Evolutionary conservation across 768 basidiomycete genomes (phyloP).

Genomic region (Albatrellus ellisii): DNA sequence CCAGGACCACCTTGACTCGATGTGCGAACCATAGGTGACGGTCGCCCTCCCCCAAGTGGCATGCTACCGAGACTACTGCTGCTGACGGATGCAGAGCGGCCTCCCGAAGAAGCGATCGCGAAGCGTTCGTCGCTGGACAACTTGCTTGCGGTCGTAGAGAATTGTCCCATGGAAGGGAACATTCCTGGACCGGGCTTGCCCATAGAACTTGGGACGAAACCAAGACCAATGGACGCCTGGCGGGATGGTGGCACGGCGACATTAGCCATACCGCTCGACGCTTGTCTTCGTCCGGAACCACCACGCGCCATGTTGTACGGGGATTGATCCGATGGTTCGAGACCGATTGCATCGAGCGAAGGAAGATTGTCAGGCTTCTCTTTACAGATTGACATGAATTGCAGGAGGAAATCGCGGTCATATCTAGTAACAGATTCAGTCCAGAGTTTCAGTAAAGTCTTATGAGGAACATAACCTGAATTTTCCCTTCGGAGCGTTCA

Average conservation of each 20-base stretch:
- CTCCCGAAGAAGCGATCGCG: conserved; percentile 24
- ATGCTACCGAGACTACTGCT: conserved; percentile 29
- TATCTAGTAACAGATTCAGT: conserved; percentile 39
- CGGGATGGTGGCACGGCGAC: conserved; percentile 21
- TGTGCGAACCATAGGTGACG: conserved; percentile 48
- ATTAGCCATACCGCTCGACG: conserved; percentile 30
- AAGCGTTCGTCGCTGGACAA: conserved; percentile 64
- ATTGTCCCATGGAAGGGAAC: conserved; percentile 56
- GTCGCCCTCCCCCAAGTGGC: conserved; percentile 36
- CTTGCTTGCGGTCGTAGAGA: conserved; percentile 37
- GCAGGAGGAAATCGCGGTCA: conserved; percentile 92
- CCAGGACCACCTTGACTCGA: conserved; percentile 36
- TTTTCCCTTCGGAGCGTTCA: conserved; percentile 73
- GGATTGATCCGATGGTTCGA: conserved; percentile 60
- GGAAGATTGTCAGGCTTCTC: conserved; percentile 91
- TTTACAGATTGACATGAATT: conserved; percentile 91
- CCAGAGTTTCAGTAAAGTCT: neutral
- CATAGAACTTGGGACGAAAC: conserved; percentile 22
- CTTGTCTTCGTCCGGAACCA: conserved; percentile 50
- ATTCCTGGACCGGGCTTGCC: conserved; percentile 20
- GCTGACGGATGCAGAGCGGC: conserved; percentile 44
- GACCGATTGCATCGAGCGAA: conserved; percentile 80
- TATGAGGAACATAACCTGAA: conserved; percentile 42
- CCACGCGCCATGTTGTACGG: conserved; percentile 40
- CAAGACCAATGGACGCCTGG: conserved; percentile 37